Evolutionary conservation across 1,139 yeast species (phyloP), one percentile per base, ranked within the genome.

Genomic region (Magnusiomyces fungicola): DNA sequence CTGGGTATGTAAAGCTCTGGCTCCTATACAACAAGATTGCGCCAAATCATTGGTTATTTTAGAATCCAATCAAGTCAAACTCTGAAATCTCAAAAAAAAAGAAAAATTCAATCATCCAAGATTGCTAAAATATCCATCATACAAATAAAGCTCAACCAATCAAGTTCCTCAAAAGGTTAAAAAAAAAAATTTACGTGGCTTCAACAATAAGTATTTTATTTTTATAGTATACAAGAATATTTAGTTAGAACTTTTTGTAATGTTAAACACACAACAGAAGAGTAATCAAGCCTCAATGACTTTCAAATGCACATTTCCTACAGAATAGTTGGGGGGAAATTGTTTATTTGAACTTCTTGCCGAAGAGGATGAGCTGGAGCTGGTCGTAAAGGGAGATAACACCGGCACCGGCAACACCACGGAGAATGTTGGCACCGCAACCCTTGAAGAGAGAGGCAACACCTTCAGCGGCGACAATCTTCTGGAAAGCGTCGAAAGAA

Each of bases 371-470:
- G 71, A 80, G 66, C 75, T 82, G 88, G 73, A 81, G 74, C 74
- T 81, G 83, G 72, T 81, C 88, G 78, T 82, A 82, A 73, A 81
- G 69, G 67, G 89, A 81, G 69, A 82, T 79, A 61, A 82, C 90
- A 80, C 87, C 88, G 67, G 89, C 89, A 72, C 87, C 87, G 71
- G 89, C 90, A 64, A 83, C 86, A 78, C 88, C 88, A 77, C 89
- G 82, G 72, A 83, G 78, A 73, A 83, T 81, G 83, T 83, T 83
- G 66, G 89, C 89, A 75, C 85, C 89, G 71, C 87, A 82, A 70
- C 90, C 90, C 79, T 81, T 82, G 84, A 83, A 83, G 71, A 83
- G 74, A 61, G 89, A 80, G 56, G 67, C 64, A 61, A 78, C 68
- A 74, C 90, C 89, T 74, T 82, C 88, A 63, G 80, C 77, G 59